Conservation (phyloP, 129 eudicot species). For the Daucus carota region DNA sequence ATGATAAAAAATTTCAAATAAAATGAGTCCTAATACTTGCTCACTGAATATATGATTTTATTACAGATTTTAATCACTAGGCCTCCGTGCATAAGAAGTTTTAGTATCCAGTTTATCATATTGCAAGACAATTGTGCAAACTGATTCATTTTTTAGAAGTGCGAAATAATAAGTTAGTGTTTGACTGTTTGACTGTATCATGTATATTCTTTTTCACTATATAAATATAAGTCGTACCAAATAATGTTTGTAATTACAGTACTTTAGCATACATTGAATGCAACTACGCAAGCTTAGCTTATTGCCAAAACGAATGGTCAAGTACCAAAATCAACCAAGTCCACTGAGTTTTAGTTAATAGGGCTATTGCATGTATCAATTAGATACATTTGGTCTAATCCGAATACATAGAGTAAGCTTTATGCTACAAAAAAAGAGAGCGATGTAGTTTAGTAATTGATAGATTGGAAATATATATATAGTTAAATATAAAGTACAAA, state of each 20-base stretch:
- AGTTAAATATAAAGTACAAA: too few relatives aligned
- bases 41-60: background rate
- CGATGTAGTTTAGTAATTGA: too few relatives aligned
- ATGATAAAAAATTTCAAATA: background rate
- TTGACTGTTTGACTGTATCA: background rate
- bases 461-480: too few relatives aligned
- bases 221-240: background rate
- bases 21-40: background rate
- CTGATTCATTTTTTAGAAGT: background rate
- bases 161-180: background rate
- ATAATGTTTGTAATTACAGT: background rate
- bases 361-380: too few relatives aligned
- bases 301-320: background rate
- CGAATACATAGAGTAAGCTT: too few relatives aligned
- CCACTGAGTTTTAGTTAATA: too few relatives aligned
- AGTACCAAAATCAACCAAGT: too few relatives aligned
- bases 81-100: background rate
- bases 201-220: background rate
- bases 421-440: too few relatives aligned
- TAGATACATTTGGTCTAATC: background rate
- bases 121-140: background rate
- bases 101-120: background rate
- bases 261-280: background rate
- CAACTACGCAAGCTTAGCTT: background rate
- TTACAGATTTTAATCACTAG: background rate